These are phyloP conservation scores for Madurella mycetomatis DNA, from an alignment of 2,329 filamentous ascomycete species.

Conservation along the genomic window DNA sequence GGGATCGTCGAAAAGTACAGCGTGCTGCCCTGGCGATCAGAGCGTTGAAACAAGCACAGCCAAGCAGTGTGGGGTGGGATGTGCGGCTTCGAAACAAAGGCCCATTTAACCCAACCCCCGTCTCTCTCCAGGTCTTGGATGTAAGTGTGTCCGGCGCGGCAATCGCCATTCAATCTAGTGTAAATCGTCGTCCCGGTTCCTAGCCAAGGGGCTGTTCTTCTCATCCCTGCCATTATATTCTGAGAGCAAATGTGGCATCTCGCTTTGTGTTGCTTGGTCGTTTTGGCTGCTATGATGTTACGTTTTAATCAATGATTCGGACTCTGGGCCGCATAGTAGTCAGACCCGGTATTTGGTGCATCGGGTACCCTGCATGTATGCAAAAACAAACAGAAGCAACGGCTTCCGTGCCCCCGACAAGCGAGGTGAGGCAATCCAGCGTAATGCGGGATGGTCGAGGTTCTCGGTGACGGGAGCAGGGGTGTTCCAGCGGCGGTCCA, in stretches of 20 bases:
- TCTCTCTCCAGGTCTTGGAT: not conserved
- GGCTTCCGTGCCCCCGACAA: slow-evolving; percentile 5
- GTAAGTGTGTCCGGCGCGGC: slow-evolving; percentile 2
- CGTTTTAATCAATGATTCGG: not conserved
- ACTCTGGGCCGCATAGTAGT: not conserved
- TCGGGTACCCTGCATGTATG: slow-evolving; percentile 7
- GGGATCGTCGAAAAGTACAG: slow-evolving; percentile 11
- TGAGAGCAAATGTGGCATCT: too few relatives aligned
- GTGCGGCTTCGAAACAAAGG: slow-evolving; percentile 11
- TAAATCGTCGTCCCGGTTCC: not conserved
- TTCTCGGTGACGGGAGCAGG: not conserved
- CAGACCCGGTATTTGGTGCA: not conserved
- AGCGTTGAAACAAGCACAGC: slow-evolving; percentile 18
- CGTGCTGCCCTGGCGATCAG: slow-evolving; percentile 12
- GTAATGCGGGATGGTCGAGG: slow-evolving; percentile 8
- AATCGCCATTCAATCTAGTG: slow-evolving; percentile 12
- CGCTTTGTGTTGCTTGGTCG: too few relatives aligned
- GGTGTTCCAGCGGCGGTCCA: slow-evolving; percentile 2
- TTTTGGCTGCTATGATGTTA: not conserved
- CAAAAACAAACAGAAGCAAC: slow-evolving; percentile 9
- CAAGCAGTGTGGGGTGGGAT: slow-evolving; percentile 5
- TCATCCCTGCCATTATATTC: not conserved
- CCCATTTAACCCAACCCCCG: not conserved
- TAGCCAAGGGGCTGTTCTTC: not conserved
- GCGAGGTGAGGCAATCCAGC: slow-evolving; percentile 9